Base-by-base conservation (phyloP, 805 yeast species). In the Zygoascus bituminiphila region DNA sequence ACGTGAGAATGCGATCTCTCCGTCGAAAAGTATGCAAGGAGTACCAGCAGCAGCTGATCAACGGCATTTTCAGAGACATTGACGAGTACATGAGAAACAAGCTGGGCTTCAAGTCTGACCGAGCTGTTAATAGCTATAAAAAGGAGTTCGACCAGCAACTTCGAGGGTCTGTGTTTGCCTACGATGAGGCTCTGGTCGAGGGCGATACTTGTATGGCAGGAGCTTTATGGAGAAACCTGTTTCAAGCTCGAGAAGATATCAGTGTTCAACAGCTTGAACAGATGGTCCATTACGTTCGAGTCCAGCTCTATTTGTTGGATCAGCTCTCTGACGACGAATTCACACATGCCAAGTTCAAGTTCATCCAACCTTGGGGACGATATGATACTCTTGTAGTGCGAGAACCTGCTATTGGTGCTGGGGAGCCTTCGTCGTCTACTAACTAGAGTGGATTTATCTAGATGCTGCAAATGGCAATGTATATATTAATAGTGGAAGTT, bases 1-100 rank as follows among this genome's bases (percentile, higher is more conserved):
- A 84, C 55, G 95, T 86, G 15, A 81, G 98, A 62, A 89, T 93
- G 96, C 80, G 99, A 65, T 94, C 94, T 8, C 75, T 93, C 84
- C 98, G 98, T 0, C 83, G 82, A 63, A 83, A 87, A 59, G 81
- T 86, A 62, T 94, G 96, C 37, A 78, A 78, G 57, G 84, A 82
- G 62, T 93, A 89, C 66, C 96, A 93, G 66, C 96, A 89, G 66
- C 88, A 88, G 62, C 68, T 93, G 35, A 85, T 89, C 25, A 96
- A 94, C 64, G 75, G 94, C 55, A 79, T 87, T 41, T 93, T 93
- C 70, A 78, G 80, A 54, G 98, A 93, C 63, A 84, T 93, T 68
- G 98, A 93, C 64, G 70, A 78, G 60, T 79, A 95, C 62, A 73
- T 93, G 66, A 78, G 83, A 49, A 86, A 84, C 55, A 97, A 89